A percentile compares a stretch with the other conserved stretches of the same genome.
These are phyloP conservation scores for Talaromyces pinophilus DNA, from an alignment of 2,329 filamentous ascomycete species.

Conservation along the genomic window DNA sequence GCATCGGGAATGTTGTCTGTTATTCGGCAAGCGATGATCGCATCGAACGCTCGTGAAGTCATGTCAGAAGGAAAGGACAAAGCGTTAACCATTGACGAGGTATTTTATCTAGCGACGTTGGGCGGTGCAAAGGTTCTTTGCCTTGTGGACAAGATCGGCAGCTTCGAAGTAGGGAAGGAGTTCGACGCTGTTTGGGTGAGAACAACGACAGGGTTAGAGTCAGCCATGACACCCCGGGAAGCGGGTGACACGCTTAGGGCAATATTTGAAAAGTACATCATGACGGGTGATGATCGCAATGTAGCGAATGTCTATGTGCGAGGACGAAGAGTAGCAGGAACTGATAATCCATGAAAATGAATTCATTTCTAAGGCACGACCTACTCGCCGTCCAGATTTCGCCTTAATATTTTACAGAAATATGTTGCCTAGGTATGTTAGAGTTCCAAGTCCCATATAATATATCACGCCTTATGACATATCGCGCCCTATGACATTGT, in stretches of 20 bases:
- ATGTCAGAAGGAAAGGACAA: conserved; percentile 43
- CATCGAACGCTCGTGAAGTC: conserved; percentile 40
- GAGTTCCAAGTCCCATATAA: too few species aligned
- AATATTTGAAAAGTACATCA: conserved; percentile 64
- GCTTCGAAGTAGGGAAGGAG: conserved; percentile 60
- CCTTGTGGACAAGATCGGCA: conserved; percentile 55
- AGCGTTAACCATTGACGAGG: conserved; percentile 53
- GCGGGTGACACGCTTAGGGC: conserved; percentile 16
- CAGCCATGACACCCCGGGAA: background rate
- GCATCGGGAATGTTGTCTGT: conserved; percentile 55
- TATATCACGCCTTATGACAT: too few species aligned
- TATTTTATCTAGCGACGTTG: conserved; percentile 62
- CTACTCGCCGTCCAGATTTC: background rate
- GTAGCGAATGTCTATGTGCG: conserved; percentile 55
- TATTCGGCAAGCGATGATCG: conserved; percentile 56
- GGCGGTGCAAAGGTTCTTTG: conserved; percentile 62
- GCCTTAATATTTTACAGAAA: background rate
- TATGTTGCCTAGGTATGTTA: background rate
- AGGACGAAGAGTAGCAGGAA: background rate
- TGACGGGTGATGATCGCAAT: conserved; percentile 67
- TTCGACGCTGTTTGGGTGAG: conserved; percentile 62
- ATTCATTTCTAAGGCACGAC: background rate
- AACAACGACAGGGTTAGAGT: background rate
- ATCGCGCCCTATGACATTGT: too few species aligned
- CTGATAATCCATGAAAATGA: background rate